These are phyloP conservation scores for Perkinsus olseni DNA, from an alignment of 169 alveolate genomes.

Conservation along the genomic window DNA sequence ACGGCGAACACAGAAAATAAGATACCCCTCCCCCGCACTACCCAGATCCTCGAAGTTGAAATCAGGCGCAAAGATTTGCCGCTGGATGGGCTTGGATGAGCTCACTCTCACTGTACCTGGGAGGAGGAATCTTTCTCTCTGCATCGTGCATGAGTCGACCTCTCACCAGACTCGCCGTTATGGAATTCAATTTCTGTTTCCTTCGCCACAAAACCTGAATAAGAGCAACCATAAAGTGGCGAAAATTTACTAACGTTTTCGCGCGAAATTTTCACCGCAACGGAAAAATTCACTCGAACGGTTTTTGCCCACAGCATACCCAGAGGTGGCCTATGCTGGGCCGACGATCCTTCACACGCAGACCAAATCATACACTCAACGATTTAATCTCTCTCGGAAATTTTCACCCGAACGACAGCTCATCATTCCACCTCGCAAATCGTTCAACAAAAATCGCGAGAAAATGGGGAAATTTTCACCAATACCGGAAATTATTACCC, in stretches of 20 bases:
- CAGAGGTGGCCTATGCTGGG: too few relatives aligned
- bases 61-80: constrained; percentile 57
- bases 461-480: too few relatives aligned
- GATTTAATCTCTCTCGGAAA: too few relatives aligned
- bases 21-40: constrained; percentile 58
- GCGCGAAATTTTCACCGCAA: not conserved
- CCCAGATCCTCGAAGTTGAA: constrained; percentile 83
- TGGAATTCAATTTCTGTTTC: not conserved
- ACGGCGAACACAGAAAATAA: not conserved
- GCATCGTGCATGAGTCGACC: not conserved
- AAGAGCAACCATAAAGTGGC: not conserved
- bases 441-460: too few relatives aligned
- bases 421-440: too few relatives aligned
- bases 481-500: not conserved
- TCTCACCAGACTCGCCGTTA: not conserved
- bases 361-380: too few relatives aligned
- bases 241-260: too few relatives aligned
- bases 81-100: constrained; percentile 16
- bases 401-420: too few relatives aligned
- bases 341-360: too few relatives aligned
- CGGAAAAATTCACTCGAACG: too few relatives aligned
- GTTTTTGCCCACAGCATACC: too few relatives aligned
- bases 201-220: not conserved
- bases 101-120: constrained; percentile 36
- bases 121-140: too few relatives aligned